Evolutionary conservation across 176 grass and related monocot genomes (phyloP), one percentile per base, ranked within the genome.

Genomic region (Cenchrus americanus): DNA sequence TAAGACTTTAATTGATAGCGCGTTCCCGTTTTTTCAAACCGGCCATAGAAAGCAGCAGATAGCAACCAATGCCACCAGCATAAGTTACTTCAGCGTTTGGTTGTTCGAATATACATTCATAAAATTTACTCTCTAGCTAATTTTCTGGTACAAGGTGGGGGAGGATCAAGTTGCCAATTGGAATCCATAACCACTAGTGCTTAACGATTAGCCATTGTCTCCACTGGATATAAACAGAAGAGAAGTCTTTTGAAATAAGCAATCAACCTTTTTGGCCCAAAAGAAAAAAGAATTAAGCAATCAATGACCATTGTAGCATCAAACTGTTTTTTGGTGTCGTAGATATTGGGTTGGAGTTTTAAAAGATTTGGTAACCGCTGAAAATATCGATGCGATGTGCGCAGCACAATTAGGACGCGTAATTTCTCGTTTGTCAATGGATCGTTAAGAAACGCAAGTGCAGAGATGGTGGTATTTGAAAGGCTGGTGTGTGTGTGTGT

Each of bases 391-490:
- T 53, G 19, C 27, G 3, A 23, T 6, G 18, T 10, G 27, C 62
- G 30, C 32, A 11, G 32, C 47, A 67, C 78, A 34, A 69, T 42
- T 8, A 67, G 11, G 48, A 54, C 34, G 27, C 51, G 11, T 73
- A 18, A 8, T 17, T 68, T 42, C n/a, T 80, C 78, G 30, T 12
- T 15, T 61, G 46, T 37, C 46, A 79, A 34, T 68, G 48, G n/a
- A 23, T 68, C 7, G 8, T 54, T 37, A 27, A 71, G 2, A 66
- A 68, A 23, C 48, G 7, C 48, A n/a, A 55, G 48, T 68, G 78
- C 48, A 41, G 75, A 46, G 75, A 18, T 14, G 55, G 40, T 43
- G 55, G 21, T 53, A 66, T 67, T 66, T 80, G 77, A 66, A 47
- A 13, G 46, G 8, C 10, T 4, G 48, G 23, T 17, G 21, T 30